Evolutionary conservation across 257 asterid species (phyloP), one percentile per base, ranked within the genome.

Genomic region (Solanum medicagineum): DNA sequence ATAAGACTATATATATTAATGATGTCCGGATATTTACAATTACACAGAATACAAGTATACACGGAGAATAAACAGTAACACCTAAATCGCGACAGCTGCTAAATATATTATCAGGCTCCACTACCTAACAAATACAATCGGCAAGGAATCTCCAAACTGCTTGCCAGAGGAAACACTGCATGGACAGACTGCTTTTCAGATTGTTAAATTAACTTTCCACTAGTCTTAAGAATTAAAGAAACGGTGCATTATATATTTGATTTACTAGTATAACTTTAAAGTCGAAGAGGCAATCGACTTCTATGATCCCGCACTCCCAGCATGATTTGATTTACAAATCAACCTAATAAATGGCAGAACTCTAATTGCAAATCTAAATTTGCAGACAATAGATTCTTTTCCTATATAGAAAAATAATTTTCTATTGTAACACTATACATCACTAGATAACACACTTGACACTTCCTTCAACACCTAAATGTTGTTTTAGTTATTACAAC

Each of bases 281-380:
- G 69, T 60, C 22, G 16, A 11, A 62, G 44, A 65, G 44, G 42
- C 10, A 4, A 65, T 6, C 17, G 71, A 65, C 40, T 65, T 11
- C 5, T 65, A 65, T 65, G 36, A 65, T 65, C 44, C 71, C 56
- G 17, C 14, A 51, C 56, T 88, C 83, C 98, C 96, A 60, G 56
- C 17, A 51, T 51, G 74, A 66, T 66, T 66, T 66, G 74, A 66
- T 66, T 66, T 66, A 66, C 74, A 14, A 66, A 66, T 1, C 22
- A 29, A 12, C 22, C 74, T 15, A 29, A 15, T 45, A 66, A 66
- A 66, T 13, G 22, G 44, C 47, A 32, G 10, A 66, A 66, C 20
- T 29, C 32, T 24, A 10, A 62, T 11, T 12, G 40, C 2, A 62
- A 62, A 62, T 62, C 66, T 59, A 59, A 26, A 22, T 22, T 22